Base-by-base conservation (phyloP, 495 filamentous ascomycete species). In the Podospora pseudocomata region DNA sequence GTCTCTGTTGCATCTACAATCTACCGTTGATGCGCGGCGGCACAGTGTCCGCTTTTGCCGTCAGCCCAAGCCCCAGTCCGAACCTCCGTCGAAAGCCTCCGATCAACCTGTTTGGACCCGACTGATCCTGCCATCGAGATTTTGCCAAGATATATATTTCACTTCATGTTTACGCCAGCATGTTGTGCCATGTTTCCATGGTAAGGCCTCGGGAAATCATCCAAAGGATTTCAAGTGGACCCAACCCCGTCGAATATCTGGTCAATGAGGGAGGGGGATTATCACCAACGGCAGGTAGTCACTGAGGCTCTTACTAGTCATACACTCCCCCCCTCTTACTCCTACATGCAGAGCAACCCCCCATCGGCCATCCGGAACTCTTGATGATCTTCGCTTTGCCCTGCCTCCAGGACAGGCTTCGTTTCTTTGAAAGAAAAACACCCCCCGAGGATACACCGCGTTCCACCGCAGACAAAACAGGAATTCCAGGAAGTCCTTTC, bases 1-100 rank as follows among this genome's bases (percentile, higher is more conserved):
- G 18, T 34, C 27, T 28, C 27, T 13, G 20, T 27, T 28, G 26
- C 27, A 28, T 27, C 27, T 61, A 1, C 55, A 58, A 26, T 58
- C 55, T 26, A 58, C 55, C 55, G 23, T 58, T 26, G 23, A 20
- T 18, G 55, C 55, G 55, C 55, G n/a, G 18, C 55, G 55, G 55
- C 55, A 58, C 23, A 58, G 55, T 58, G 55, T 58, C 55, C 55
- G 55, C n/a, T 20, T 58, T 58, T 20, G 9, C 55, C 55, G 55
- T 58, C 55, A 58, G 55, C n/a, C 11, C 55, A 19, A 26, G 4
- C 55, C 16, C n/a, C 55, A 58, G 55, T 58, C 55, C 55, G 55
- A 58, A 58, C n/a, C n/a, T 20, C n/a, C 55, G n/a, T 58, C 13
- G 23, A 3, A 26, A 26, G 13, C 3, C 18, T 49, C 39, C 39